phyloP scores from a whole-genome alignment of 2,329 filamentous ascomycete species.

The Dothiorella sarmentorum region DNA sequence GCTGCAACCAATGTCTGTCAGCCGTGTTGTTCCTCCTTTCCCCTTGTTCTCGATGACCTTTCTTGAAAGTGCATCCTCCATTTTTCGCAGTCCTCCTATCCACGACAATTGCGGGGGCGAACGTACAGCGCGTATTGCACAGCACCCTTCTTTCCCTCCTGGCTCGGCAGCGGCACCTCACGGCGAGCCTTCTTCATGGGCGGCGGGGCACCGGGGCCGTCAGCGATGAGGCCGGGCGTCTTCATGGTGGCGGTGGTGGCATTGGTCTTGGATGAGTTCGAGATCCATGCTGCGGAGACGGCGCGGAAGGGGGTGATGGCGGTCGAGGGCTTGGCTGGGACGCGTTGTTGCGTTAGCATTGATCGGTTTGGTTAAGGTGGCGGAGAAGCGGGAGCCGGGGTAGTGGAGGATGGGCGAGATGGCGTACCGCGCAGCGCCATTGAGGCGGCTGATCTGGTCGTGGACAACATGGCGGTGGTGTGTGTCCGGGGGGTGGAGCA shows the following conservation, averaged over 20 bases:
- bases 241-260: slow-evolving; percentile 57
- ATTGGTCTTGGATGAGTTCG: slow-evolving; percentile 61
- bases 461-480: slow-evolving; percentile 45
- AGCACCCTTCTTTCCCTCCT: slow-evolving; percentile 74
- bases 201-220: slow-evolving; percentile 51
- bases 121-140: slow-evolving; percentile 85
- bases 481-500: not conserved
- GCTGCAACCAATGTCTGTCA: slow-evolving; percentile 40
- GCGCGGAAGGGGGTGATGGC: slow-evolving; percentile 62
- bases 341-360: not conserved
- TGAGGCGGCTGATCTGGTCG: slow-evolving; percentile 50
- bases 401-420: slow-evolving; percentile 9
- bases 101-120: not conserved
- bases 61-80: not conserved
- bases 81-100: not conserved
- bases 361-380: not conserved
- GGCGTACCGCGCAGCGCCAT: slow-evolving; percentile 53
- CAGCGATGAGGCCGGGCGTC: slow-evolving; percentile 50
- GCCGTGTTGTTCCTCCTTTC: not conserved
- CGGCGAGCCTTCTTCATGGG: slow-evolving; percentile 56
- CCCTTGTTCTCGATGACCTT: not conserved
- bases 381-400: not conserved
- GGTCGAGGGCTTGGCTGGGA: slow-evolving; percentile 61
- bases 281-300: slow-evolving; percentile 59
- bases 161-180: slow-evolving; percentile 73